A percentile compares a stretch with the other conserved stretches of the same genome.
Conservation (phyloP, 169 alveolate genomes). For the Cryptosporidium felis region DNA sequence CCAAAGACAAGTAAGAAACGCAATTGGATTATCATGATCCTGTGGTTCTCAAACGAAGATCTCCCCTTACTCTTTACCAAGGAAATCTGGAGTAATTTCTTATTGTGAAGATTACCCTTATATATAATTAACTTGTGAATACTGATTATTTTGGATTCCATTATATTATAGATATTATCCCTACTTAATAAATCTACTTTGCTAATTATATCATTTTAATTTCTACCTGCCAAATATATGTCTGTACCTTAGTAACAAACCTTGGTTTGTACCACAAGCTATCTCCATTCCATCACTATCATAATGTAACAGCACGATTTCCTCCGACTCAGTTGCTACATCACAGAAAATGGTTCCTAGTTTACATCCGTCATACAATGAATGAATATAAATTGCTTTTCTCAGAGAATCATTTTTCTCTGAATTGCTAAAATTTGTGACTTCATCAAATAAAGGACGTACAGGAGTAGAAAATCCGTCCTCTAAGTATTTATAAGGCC, state of each 20-base stretch:
- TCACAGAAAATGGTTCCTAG: conserved; percentile 40
- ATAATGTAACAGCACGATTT: conserved; percentile 48
- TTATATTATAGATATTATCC: too few species aligned
- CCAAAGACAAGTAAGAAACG: conserved; percentile 46
- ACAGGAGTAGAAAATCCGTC: conserved; percentile 39
- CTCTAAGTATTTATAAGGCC: too few species aligned
- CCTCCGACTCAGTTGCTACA: conserved; percentile 49
- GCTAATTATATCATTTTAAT: too few species aligned
- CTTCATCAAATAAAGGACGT: conserved; percentile 6
- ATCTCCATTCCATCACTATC: conserved; percentile 71
- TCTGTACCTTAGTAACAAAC: conserved; percentile 34
- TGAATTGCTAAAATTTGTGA: not conserved
- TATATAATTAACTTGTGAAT: too few species aligned
- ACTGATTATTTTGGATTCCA: too few species aligned
- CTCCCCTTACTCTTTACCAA: too few species aligned
- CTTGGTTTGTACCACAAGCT: conserved; percentile 69
- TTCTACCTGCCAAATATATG: conserved; percentile 18
- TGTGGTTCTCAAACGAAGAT: too few species aligned
- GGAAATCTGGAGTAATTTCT: too few species aligned
- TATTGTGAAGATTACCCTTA: too few species aligned
- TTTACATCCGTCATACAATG: conserved; percentile 33
- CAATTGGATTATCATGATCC: too few species aligned
- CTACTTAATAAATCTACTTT: too few species aligned
- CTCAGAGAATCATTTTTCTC: conserved; percentile 9
- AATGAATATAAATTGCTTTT: conserved; percentile 66